Base-by-base conservation (phyloP, 345 rosid genomes). In the Salix dunnii region DNA sequence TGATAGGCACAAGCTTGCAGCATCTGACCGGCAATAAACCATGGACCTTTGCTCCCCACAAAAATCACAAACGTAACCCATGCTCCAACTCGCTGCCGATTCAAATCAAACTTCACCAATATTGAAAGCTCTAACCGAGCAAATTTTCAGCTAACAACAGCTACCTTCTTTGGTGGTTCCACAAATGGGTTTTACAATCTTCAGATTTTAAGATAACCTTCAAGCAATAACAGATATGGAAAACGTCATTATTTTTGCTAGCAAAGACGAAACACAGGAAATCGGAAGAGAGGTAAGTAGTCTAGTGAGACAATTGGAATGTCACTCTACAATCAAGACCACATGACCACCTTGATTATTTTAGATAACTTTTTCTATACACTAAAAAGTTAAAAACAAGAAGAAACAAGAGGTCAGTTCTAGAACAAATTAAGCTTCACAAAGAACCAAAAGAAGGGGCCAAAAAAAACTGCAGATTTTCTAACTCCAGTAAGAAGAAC, bases 1-100 rank as follows among this genome's bases (percentile, higher is more conserved):
- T 11, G 99, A 96, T 46, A 96, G 90, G 81, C 98, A 96, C 43
- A 96, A 84, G 81, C 94, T 92, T 2, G 98, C 99, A 51, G 90
- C 94, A 87, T 96, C 99, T 1, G 99, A 96, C 30, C 96, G 85
- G 80, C 99, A 96, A 76, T 96, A 92, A 7, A 96, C 97, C 87
- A 92, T 85, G 27, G 99, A 88, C 84, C 96, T 90, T 85, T 91
- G 95, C 76, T 91, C 90, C 77, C 93, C 90, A 82, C 98, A 96
- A 82, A 94, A 96, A 79, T 96, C 99, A 84, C 99, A 96, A 69
- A 87, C 80, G 82, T 86, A 91, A 78, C 99, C 97, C 97, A 96
- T 96, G 30, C 85, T 86, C 48, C 51, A 76, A 38, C 67, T 70
- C 10, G 40, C 61, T 33, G 58, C 43, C 30, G 28, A 73, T 40